A percentile compares a stretch with the other conserved stretches of the same genome.
These are phyloP conservation scores for Lactarius deliciosus DNA, from an alignment of 768 basidiomycete species.

Conservation along the genomic window DNA sequence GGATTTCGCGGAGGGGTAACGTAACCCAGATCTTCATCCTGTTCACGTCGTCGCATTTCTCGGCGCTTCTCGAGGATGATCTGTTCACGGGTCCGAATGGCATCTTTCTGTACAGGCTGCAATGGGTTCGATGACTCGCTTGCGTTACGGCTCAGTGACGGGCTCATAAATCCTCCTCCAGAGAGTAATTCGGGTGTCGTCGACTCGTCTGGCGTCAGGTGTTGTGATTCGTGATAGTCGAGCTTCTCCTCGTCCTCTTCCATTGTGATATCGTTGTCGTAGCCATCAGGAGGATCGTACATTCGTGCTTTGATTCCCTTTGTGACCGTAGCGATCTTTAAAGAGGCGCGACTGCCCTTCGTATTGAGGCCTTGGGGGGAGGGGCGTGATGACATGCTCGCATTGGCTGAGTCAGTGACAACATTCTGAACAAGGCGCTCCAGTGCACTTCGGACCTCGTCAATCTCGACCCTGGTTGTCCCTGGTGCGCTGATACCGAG, in stretches of 20 bases:
- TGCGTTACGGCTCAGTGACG: constrained; percentile 40
- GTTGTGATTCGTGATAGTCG: constrained; percentile 29
- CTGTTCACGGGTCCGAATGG: constrained; percentile 63
- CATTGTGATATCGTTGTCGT: constrained; percentile 39
- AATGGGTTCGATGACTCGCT: constrained; percentile 45
- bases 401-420: constrained; percentile 27
- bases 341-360: constrained; percentile 27
- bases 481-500: constrained; percentile 17
- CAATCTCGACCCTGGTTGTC: constrained; percentile 32
- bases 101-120: constrained; percentile 61
- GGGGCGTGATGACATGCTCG: constrained; percentile 12
- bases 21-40: constrained; percentile 43
- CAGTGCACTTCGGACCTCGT: constrained; percentile 42
- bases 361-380: constrained; percentile 27
- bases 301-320: constrained; percentile 38
- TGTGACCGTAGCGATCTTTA: constrained; percentile 36
- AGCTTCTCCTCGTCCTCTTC: constrained; percentile 31
- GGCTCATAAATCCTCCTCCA: constrained; percentile 27
- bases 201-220: constrained; percentile 7
- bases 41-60: constrained; percentile 55
- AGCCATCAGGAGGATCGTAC: constrained; percentile 34
- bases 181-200: constrained; percentile 24
- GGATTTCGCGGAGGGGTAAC: constrained; percentile 37
- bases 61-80: constrained; percentile 70
- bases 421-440: constrained; percentile 43